Evolutionary conservation across 441 rosid genomes (phyloP).

Genomic region (Croton setiger): DNA sequence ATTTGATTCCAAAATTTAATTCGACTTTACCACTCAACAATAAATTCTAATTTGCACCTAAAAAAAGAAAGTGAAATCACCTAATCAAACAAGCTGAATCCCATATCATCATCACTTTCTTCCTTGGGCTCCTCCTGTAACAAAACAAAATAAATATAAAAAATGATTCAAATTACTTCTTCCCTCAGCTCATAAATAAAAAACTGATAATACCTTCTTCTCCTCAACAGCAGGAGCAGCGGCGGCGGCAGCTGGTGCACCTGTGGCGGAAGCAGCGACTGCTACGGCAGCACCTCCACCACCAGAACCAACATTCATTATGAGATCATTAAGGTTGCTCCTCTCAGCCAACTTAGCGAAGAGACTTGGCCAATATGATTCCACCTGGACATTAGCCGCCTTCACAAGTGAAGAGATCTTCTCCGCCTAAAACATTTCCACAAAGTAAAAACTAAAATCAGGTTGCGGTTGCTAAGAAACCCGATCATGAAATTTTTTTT

Average conservation of each 20-base stretch:
- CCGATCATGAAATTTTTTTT: too few species aligned
- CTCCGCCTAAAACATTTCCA: constrained; percentile 36
- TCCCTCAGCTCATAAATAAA: too few species aligned
- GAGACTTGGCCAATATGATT: constrained; percentile 68
- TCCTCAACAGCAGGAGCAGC: constrained; percentile 39
- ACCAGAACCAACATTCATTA: constrained; percentile 61
- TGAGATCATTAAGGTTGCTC: constrained; percentile 47
- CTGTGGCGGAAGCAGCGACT: constrained; percentile 39
- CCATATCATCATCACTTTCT: neutral
- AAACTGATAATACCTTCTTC: constrained; percentile 46
- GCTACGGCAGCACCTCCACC: constrained; percentile 48
- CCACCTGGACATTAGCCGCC: constrained; percentile 47
- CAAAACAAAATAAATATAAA: neutral
- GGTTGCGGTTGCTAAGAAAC: neutral
- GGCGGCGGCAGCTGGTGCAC: constrained; percentile 38
- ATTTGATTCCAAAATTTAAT: neutral
- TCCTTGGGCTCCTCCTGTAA: constrained; percentile 1
- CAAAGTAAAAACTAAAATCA: neutral
- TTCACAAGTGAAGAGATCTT: constrained; percentile 52
- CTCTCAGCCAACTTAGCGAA: constrained; percentile 71
- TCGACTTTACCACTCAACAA: neutral
- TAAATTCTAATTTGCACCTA: neutral
- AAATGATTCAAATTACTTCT: neutral
- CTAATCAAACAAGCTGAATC: neutral
- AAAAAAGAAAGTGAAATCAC: neutral